These are phyloP conservation scores for Coemansia sp. DNA, from an alignment of 192 early-diverging fungal genomes.

Conservation along the genomic window DNA sequence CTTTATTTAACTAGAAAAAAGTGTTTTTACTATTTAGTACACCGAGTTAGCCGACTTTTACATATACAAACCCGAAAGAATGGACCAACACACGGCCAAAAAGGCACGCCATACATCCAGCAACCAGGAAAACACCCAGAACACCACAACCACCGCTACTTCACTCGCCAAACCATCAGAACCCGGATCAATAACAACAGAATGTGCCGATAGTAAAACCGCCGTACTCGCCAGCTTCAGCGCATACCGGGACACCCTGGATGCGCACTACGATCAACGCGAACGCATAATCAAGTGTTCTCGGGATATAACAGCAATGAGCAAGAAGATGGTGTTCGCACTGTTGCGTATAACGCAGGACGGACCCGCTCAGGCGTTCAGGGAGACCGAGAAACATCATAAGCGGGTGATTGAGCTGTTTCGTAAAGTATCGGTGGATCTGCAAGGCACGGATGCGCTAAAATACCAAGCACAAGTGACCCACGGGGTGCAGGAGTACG, in stretches of 20 bases:
- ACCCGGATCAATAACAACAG: not conserved
- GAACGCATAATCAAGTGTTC: slow-evolving; percentile 56
- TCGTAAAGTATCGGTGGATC: slow-evolving; percentile 27
- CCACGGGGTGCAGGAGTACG: slow-evolving; percentile 51
- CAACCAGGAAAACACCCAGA: not conserved
- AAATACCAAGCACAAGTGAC: slow-evolving; percentile 49
- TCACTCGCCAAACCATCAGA: not conserved
- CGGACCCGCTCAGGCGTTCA: slow-evolving; percentile 27
- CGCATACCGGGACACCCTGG: slow-evolving; percentile 36
- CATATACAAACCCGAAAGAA: not conserved
- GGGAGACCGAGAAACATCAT: slow-evolving; percentile 41
- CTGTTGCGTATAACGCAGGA: slow-evolving; percentile 51
- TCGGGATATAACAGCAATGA: slow-evolving; percentile 55
- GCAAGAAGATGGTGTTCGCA: slow-evolving; percentile 57
- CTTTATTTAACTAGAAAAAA: not conserved
- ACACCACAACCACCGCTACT: not conserved
- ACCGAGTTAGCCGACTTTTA: too few species aligned
- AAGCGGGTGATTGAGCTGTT: slow-evolving; percentile 36
- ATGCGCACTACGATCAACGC: slow-evolving; percentile 55
- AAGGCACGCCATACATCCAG: not conserved
- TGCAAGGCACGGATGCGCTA: slow-evolving; percentile 41
- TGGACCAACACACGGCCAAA: not conserved
- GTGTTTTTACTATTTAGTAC: too few species aligned
- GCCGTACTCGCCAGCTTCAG: slow-evolving; percentile 20
- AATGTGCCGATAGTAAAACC: slow-evolving; percentile 5